phyloP scores from a whole-genome alignment of 106 monocot genomes.

The Iris macrosiphon region DNA sequence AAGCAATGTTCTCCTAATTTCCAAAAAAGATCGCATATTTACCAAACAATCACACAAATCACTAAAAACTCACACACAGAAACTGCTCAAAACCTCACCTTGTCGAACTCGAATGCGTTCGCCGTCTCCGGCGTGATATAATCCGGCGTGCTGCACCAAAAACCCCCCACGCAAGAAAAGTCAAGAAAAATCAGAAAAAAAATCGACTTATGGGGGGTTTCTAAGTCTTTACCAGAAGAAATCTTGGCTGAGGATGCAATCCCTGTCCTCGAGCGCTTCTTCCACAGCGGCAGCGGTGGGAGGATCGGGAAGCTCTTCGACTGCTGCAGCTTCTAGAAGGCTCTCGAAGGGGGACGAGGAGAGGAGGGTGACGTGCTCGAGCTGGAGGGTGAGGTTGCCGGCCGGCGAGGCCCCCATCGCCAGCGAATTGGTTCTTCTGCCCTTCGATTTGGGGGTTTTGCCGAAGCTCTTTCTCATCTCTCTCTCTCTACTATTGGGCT shows the following conservation, averaged over 20 bases:
- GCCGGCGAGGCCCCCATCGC: slow-evolving; percentile 16
- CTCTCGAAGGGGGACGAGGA: slow-evolving; percentile 11
- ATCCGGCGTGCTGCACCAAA: slow-evolving; percentile 72
- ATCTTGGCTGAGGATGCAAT: slow-evolving; percentile 91
- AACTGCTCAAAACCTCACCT: slow-evolving; percentile 29
- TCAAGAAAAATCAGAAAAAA: background rate
- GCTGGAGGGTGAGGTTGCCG: slow-evolving; percentile 34
- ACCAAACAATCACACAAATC: background rate
- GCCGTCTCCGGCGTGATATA: slow-evolving; percentile 86
- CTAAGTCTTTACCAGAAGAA: slow-evolving; percentile 58
- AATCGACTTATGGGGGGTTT: background rate
- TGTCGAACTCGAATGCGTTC: slow-evolving; percentile 42
- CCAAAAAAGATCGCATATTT: background rate
- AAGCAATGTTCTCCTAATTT: slow-evolving; percentile 52
- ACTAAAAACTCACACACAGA: background rate
- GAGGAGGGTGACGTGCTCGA: slow-evolving; percentile 29
- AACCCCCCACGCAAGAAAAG: background rate
- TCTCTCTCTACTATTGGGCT: background rate
- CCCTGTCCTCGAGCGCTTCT: slow-evolving; percentile 22
- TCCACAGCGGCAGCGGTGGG: background rate
- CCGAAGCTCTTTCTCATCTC: slow-evolving; percentile 14
- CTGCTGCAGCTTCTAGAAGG: slow-evolving; percentile 42
- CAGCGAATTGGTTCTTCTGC: background rate
- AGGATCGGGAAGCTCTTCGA: background rate
- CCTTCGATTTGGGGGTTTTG: slow-evolving; percentile 8